These are phyloP conservation scores for Cutaneotrichosporon mucoides DNA, from an alignment of 1,284 basidiomycete genomes.

Conservation along the genomic window DNA sequence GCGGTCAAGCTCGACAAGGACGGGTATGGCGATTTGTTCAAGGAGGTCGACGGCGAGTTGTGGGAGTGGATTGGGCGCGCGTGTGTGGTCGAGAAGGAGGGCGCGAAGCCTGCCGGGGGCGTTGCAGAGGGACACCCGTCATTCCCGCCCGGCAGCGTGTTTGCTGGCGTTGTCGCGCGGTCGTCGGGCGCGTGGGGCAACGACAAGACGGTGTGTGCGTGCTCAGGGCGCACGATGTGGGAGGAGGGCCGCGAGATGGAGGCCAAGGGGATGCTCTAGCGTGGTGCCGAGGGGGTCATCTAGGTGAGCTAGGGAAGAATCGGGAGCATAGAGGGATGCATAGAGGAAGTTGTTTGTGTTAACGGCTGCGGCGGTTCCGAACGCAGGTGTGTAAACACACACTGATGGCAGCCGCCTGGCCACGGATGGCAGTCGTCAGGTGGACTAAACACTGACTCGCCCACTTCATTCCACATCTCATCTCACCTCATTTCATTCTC, in stretches of 20 bases:
- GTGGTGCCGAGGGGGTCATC: background rate
- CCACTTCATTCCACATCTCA: too few relatives aligned
- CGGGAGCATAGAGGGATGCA: background rate
- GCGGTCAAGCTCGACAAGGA: conserved; percentile 42
- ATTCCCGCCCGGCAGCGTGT: conserved; percentile 21
- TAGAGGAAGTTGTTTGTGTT: too few relatives aligned
- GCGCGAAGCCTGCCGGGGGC: background rate
- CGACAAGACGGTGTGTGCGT: conserved; percentile 51
- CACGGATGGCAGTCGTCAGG: too few relatives aligned
- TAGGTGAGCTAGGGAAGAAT: background rate
- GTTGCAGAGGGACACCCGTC: background rate
- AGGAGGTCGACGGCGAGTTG: conserved; percentile 47
- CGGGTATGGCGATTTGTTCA: conserved; percentile 50
- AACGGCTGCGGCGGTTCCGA: too few relatives aligned
- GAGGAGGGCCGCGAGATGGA: conserved; percentile 50
- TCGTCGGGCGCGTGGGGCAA: conserved; percentile 50
- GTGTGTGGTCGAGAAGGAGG: conserved; percentile 40
- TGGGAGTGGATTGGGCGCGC: conserved; percentile 51
- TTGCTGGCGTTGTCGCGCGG: conserved; percentile 50
- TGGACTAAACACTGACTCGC: too few relatives aligned
- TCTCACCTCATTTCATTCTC: too few relatives aligned
- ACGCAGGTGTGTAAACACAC: too few relatives aligned
- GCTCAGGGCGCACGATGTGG: conserved; percentile 50
- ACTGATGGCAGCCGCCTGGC: too few relatives aligned
- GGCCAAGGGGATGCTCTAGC: conserved; percentile 24